A percentile compares a stretch with the other conserved stretches of the same genome.
Conservation (phyloP, 129 eudicot species). For the sunflower (Helianthus annuus) region HanXRQr2.0-SUNRISE NC_035445.2:156385161-156385660, state of each 20-base stretch:
- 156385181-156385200: too few relatives aligned
- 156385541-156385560: slow-evolving; percentile 14
- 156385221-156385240: too few relatives aligned
- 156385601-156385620: not conserved
- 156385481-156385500: not conserved
- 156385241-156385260: too few relatives aligned
- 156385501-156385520: not conserved
- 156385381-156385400: slow-evolving; percentile 2
- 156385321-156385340: too few relatives aligned
- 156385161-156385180: not conserved
- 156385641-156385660: not conserved
- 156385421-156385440: not conserved
- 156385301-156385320: too few relatives aligned
- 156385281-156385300: too few relatives aligned
- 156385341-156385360: too few relatives aligned
- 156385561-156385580: not conserved
- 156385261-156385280: too few relatives aligned
- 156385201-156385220: too few relatives aligned
- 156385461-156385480: not conserved
- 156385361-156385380: slow-evolving; percentile 1
- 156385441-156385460: not conserved
- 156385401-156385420: not conserved
- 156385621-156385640: not conserved
- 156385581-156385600: not conserved
- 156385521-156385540: not conserved